Evolutionary conservation across 1,139 yeast genomes (phyloP), one percentile per base, ranked within the genome.

Genomic region (Taiozyma sp.): DNA sequence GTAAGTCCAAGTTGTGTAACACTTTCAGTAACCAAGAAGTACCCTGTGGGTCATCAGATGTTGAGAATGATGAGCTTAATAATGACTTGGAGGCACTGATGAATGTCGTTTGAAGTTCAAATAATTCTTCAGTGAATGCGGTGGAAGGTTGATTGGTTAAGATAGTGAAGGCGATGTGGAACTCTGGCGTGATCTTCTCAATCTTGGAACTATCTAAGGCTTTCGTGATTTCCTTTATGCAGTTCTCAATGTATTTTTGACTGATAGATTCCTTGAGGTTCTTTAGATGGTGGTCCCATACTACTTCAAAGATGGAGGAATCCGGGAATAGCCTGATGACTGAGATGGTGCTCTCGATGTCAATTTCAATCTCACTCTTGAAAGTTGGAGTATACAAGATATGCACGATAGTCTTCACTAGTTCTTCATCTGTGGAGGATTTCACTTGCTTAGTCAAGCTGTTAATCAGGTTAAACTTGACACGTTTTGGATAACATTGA

Each of bases 331-430:
- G 32, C 8, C 57, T 56, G 16, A 72, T 50, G 46, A 73, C 42
- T 14, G 56, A 47, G 8, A 66, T 42, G 1, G 73, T 53, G 1
- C 54, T 52, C 0, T 61, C 49, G 43, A 75, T 59, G 37, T 80
- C 71, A 0, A 70, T 66, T 61, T 83, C 88, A 19, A 82, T 55
- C 0, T 57, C 56, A 0, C 88, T 76, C 55, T 69, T 80, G 57
- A 71, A 76, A 0, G 86, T 75, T 6, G 86, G 84, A 9, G 72
- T 68, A 3, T 58, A 52, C 19, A 81, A 59, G 24, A 81, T 57
- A 51, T 76, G 75, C 4, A 57, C 43, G 13, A 79, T 50, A 0
- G 65, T 47, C 4, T 52, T 41, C 14, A 78, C 47, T 0, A 63
- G 43, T 1, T 35, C 32, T 3, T 49, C 43, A 32, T 58, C 62